Conservation (phyloP, 352 stramenopile species). For the Achlya hypogyna region DNA sequence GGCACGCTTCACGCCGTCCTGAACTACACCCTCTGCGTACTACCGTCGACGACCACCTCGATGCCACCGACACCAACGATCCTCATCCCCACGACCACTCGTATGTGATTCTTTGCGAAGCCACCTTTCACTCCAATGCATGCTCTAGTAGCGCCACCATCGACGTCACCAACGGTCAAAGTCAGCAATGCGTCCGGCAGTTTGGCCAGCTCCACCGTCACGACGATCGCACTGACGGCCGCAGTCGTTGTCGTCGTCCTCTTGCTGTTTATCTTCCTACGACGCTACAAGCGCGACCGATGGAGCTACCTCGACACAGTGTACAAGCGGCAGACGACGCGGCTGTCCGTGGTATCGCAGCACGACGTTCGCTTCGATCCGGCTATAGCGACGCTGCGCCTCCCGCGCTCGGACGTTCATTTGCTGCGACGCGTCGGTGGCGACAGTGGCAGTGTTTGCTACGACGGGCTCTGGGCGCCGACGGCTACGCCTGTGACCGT, state of each 20-base stretch:
- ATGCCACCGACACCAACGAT: not conserved
- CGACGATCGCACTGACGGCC: not conserved
- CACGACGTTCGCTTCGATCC: slow-evolving; percentile 20
- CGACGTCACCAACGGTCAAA: too few relatives aligned
- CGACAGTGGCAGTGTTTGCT: not conserved
- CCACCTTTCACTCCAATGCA: too few relatives aligned
- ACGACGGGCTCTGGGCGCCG: slow-evolving; percentile 1
- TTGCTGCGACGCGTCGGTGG: not conserved
- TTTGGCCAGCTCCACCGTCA: not conserved
- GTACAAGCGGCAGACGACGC: not conserved
- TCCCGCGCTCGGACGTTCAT: slow-evolving; percentile 4
- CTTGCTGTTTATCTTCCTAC: not conserved
- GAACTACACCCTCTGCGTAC: not conserved
- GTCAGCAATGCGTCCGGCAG: too few relatives aligned
- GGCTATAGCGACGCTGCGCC: not conserved
- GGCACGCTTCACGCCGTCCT: not conserved
- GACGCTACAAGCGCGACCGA: not conserved
- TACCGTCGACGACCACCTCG: not conserved
- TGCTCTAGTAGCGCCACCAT: too few relatives aligned
- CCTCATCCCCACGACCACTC: too few relatives aligned
- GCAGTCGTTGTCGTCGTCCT: not conserved
- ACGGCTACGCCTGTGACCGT: slow-evolving; percentile 2
- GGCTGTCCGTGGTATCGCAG: not conserved
- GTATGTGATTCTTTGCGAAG: too few relatives aligned
- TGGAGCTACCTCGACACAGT: not conserved